A percentile compares a stretch with the other conserved stretches of the same genome.
phyloP scores from a whole-genome alignment of 73 alveolate species.

The Stentor coeruleus region DNA sequence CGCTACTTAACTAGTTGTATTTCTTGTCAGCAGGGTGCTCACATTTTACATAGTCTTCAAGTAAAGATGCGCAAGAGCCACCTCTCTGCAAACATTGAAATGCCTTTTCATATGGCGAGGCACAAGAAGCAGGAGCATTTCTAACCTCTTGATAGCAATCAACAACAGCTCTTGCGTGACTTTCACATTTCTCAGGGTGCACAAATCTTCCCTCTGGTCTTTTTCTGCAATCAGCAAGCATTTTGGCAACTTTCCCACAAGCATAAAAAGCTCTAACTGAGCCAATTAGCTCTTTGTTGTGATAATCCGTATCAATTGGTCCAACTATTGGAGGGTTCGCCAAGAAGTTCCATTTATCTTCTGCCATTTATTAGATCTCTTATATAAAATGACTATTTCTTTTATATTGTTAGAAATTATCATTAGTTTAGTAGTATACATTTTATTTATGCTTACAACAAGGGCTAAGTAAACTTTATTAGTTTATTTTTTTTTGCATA shows the following conservation, averaged over 20 bases:
- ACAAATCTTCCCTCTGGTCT: background rate
- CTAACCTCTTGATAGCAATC: conserved; percentile 7
- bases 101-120: background rate
- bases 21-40: no score
- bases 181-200: conserved; percentile 19
- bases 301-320: background rate
- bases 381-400: no score
- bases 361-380: conserved; percentile 1
- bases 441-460: no score
- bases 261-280: background rate
- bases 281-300: background rate
- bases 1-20: no score
- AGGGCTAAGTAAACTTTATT: no score
- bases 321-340: background rate
- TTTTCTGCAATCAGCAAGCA: conserved; percentile 8
- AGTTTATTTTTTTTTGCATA: no score
- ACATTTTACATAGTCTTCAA: background rate
- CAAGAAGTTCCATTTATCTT: background rate
- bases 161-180: background rate
- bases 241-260: background rate
- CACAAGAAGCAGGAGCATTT: background rate
- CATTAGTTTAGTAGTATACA: no score
- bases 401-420: no score
- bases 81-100: background rate
- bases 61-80: background rate